Percentiles rank a stretch among this genome's conserved stretches.
phyloP scores from a whole-genome alignment of 352 stramenopile species.

The Phytophthora constricta region DNA sequence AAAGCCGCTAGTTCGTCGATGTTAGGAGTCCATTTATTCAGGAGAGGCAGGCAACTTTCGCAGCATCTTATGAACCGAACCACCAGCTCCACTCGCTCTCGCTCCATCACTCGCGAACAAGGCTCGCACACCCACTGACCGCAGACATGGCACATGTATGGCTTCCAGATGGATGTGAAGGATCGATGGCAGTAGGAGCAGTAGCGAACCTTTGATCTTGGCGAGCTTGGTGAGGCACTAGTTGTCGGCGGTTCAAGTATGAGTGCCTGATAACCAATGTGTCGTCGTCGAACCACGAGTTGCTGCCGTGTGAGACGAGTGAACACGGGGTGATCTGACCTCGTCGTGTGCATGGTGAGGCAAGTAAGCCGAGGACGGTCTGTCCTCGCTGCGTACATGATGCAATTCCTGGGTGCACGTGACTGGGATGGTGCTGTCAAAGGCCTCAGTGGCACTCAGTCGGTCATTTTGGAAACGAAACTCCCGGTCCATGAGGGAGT shows the following conservation, averaged over 20 bases:
- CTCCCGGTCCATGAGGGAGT: too few species aligned
- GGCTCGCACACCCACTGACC: background rate
- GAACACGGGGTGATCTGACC: conserved; percentile 55
- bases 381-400: too few species aligned
- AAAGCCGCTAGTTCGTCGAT: conserved; percentile 42
- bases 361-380: too few species aligned
- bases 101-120: conserved; percentile 26
- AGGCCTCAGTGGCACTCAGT: too few species aligned
- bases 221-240: background rate
- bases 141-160: background rate
- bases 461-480: too few species aligned
- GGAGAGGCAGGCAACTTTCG: conserved; percentile 37
- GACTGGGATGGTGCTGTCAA: too few species aligned
- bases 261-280: conserved; percentile 57
- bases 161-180: background rate
- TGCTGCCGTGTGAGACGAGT: conserved; percentile 56
- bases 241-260: conserved; percentile 9
- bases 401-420: too few species aligned
- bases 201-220: background rate
- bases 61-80: conserved; percentile 57
- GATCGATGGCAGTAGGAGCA: background rate
- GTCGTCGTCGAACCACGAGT: conserved; percentile 47
- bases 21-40: conserved; percentile 60
- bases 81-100: conserved; percentile 48
- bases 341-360: background rate